Percentiles rank a stretch among this genome's conserved stretches.
Evolutionary conservation across 1,284 basidiomycete genomes (phyloP).

Genomic region (Athelia psychrophila): DNA sequence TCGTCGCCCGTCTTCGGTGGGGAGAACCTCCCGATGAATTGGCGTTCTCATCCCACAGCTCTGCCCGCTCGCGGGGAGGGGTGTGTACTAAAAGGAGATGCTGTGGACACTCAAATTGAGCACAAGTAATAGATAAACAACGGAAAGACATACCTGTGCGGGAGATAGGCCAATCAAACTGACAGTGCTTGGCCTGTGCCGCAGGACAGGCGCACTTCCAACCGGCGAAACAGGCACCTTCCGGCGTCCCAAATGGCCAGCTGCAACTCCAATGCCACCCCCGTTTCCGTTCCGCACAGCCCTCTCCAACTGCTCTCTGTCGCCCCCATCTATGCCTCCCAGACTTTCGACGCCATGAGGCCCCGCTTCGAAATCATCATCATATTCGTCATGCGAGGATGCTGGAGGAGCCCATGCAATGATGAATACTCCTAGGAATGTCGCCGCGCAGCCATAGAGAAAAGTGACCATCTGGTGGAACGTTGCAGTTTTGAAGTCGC

Average conservation of each 20-base stretch:
- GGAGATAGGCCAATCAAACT: slow-evolving; percentile 69
- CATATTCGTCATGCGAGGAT: slow-evolving; percentile 19
- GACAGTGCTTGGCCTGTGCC: slow-evolving; percentile 51
- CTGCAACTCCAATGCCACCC: slow-evolving; percentile 27
- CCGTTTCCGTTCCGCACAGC: slow-evolving; percentile 27
- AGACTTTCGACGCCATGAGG: slow-evolving; percentile 26
- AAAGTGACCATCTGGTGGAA: slow-evolving; percentile 88
- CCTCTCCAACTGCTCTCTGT: slow-evolving; percentile 24
- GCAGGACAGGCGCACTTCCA: slow-evolving; percentile 40
- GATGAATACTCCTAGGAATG: slow-evolving; percentile 85
- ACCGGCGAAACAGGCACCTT: slow-evolving; percentile 21
- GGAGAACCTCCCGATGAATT: slow-evolving; percentile 5
- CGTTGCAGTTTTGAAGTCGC: slow-evolving; percentile 82
- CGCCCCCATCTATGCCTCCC: slow-evolving; percentile 27
- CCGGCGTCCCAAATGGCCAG: slow-evolving; percentile 37
- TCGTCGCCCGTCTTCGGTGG: no score
- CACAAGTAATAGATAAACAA: background rate
- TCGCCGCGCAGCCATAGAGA: slow-evolving; percentile 78
- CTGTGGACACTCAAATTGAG: slow-evolving; percentile 23
- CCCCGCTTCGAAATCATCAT: slow-evolving; percentile 22
- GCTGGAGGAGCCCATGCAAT: slow-evolving; percentile 56
- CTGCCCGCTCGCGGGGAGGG: slow-evolving; percentile 50
- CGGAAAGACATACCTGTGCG: slow-evolving; percentile 49
- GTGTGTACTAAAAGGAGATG: slow-evolving; percentile 63
- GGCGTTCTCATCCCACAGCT: slow-evolving; percentile 22